Base-by-base conservation (phyloP, 148 eudicot species). In the Dianthus caryophyllus region DNA sequence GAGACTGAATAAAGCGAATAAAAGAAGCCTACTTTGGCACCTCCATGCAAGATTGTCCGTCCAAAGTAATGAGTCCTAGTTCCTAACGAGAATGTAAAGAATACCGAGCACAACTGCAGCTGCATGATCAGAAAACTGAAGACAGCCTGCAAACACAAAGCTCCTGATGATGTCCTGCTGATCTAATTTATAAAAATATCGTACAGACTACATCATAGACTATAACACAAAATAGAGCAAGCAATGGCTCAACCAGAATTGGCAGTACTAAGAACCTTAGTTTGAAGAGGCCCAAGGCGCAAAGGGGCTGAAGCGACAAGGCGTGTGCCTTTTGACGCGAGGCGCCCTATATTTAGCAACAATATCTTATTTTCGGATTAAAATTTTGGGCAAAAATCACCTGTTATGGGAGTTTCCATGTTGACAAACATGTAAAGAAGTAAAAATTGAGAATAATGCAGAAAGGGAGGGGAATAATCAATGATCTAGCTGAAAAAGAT, bases 21-120 rank as follows among this genome's bases (percentile, higher is more conserved):
- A 7, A 43, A 64, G 67, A 26, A 53, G 62, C 77, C 55, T 79
- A 95, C 96, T 77, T 87, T 93, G 62, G 98, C 96, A 82, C 98
- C 98, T 62, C 96, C 98, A 72, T 93, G 98, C 67, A 93, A 83
- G 66, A 93, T 76, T 24, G 98, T 93, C 33, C 96, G 94, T 39
- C 98, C 98, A 83, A 89, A 93, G 68, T 93, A 93, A 73, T 93
- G 98, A 52, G 98, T 89, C 79, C 86, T 89, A 30, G 98, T 93
- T 64, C 98, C 98, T 56, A 93, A 70, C 30, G 96, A 89, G 75
- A 93, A 93, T 16, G 98, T 93, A 81, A 93, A 93, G 78, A 93
- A 93, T 70, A 93, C 96, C 18, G 98, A 89, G 66, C 91, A 87
- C 56, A 93, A 75, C 79, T 89, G 98, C 62, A 93, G 88, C 80